A percentile compares a stretch with the other conserved stretches of the same genome.
Evolutionary conservation across 2,329 filamentous ascomycete species (phyloP).

Genomic region (Nemania serpens): DNA sequence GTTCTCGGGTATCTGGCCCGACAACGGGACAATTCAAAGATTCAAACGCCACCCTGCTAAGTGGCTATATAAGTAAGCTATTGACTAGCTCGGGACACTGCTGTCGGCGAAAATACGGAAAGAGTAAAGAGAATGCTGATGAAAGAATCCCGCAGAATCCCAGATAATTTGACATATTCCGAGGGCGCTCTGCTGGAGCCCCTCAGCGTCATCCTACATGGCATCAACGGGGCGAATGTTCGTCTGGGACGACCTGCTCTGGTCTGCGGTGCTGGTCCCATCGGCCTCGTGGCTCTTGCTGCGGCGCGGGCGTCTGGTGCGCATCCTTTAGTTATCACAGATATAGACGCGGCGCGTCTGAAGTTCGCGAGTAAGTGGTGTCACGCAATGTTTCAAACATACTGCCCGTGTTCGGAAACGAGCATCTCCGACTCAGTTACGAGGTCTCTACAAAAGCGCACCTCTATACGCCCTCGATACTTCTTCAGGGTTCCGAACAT

Average conservation of each 20-base stretch:
- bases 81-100: background rate
- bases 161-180: constrained; percentile 59
- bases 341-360: constrained; percentile 61
- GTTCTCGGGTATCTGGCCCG: constrained; percentile 66
- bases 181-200: constrained; percentile 69
- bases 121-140: constrained; percentile 11
- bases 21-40: constrained; percentile 63
- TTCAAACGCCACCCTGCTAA: constrained; percentile 66
- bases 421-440: background rate
- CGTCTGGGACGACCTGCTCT: constrained; percentile 59
- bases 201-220: constrained; percentile 65
- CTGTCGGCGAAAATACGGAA: background rate
- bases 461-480: background rate
- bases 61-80: constrained; percentile 57
- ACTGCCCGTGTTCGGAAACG: no score
- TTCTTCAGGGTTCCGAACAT: background rate
- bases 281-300: constrained; percentile 63
- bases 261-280: constrained; percentile 67
- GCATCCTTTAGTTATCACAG: constrained; percentile 66
- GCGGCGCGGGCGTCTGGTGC: constrained; percentile 65
- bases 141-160: constrained; percentile 43
- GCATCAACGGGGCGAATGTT: constrained; percentile 58
- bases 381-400: background rate
- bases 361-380: constrained; percentile 53
- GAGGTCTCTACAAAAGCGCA: background rate